phyloP scores from a whole-genome alignment of 2,329 filamentous ascomycete genomes.

The Pestalotiopsis sp. region DNA sequence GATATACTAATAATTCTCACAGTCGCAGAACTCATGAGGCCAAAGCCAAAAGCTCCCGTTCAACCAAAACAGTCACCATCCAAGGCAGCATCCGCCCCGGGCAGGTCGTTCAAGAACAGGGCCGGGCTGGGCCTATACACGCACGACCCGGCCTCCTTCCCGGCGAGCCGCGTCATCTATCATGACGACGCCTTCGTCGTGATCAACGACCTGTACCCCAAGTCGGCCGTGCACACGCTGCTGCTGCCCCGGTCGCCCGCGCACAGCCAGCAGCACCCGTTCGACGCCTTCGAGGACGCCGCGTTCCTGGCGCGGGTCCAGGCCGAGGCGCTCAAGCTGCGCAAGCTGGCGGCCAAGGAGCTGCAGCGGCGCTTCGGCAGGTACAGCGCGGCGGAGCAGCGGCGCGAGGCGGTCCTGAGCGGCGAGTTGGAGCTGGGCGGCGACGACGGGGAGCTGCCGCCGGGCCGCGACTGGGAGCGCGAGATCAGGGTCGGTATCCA shows the following conservation, averaged over 20 bases:
- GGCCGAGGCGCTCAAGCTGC: constrained; percentile 63
- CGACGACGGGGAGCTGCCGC: constrained; percentile 55
- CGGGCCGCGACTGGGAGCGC: constrained; percentile 75
- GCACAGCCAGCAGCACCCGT: constrained; percentile 70
- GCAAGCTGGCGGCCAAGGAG: constrained; percentile 70
- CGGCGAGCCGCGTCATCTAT: constrained; percentile 63
- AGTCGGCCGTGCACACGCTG: constrained; percentile 81
- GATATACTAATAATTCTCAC: neutral
- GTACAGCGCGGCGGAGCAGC: constrained; percentile 63
- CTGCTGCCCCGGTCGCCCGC: constrained; percentile 71
- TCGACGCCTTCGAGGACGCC: constrained; percentile 73
- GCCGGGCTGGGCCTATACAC: constrained; percentile 71
- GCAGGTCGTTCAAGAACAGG: constrained; percentile 44
- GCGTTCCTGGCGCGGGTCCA: constrained; percentile 68
- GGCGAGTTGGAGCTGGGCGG: constrained; percentile 45
- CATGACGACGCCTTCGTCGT: constrained; percentile 71
- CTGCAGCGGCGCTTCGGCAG: constrained; percentile 69
- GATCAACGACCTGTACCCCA: constrained; percentile 85
- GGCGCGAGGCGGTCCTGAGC: constrained; percentile 68
- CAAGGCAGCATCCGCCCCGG: constrained; percentile 12
- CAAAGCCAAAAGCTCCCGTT: constrained; percentile 42
- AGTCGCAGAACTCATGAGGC: constrained; percentile 59
- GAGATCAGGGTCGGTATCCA: constrained; percentile 83
- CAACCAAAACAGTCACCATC: constrained; percentile 18
- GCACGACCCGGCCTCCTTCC: constrained; percentile 60